Evolutionary conservation across 805 yeast genomes (phyloP).

Genomic region (Kodamaea fukazawae): DNA sequence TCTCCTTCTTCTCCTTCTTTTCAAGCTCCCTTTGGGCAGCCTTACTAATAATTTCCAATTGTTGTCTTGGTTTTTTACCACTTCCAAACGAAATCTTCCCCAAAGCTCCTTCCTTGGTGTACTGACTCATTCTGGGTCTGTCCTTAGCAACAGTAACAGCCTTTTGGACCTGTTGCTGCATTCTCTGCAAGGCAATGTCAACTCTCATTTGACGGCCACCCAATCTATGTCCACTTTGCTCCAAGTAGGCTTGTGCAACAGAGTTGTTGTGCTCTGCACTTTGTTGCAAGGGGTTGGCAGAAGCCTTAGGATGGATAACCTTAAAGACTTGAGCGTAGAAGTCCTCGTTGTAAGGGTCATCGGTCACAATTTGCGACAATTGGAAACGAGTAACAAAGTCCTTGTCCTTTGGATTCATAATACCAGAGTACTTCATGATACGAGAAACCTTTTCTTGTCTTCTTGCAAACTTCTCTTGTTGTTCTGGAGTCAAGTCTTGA

Average conservation of each 20-base stretch:
- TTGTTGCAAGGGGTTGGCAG: constrained; percentile 29
- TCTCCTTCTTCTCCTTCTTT: constrained; percentile 29
- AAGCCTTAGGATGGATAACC: constrained; percentile 51
- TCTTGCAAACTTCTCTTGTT: constrained; percentile 59
- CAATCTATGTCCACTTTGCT: constrained; percentile 85
- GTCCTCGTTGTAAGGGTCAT: constrained; percentile 96
- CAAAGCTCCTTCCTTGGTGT: constrained; percentile 78
- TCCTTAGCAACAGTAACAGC: constrained; percentile 96
- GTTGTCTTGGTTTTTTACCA: constrained; percentile 85
- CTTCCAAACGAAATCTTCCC: constrained; percentile 80
- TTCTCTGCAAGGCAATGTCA: constrained; percentile 88
- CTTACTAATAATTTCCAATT: constrained; percentile 60
- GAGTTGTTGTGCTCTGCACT: constrained; percentile 63
- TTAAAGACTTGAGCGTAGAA: constrained; percentile 92
- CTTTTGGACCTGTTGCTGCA: constrained; percentile 96
- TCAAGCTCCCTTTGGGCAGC: constrained; percentile 48
- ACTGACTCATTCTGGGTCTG: constrained; percentile 64
- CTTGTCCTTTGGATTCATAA: constrained; percentile 96
- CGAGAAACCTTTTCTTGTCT: constrained; percentile 75
- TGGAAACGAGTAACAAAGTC: constrained; percentile 94
- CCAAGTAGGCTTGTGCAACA: constrained; percentile 90
- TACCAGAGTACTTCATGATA: constrained; percentile 80
- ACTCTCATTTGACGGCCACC: constrained; percentile 84
- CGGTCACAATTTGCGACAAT: constrained; percentile 91
- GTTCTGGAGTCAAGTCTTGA: constrained; percentile 62